phyloP scores from a whole-genome alignment of 1,284 basidiomycete genomes.

The Ceratobasidium sp. region DNA sequence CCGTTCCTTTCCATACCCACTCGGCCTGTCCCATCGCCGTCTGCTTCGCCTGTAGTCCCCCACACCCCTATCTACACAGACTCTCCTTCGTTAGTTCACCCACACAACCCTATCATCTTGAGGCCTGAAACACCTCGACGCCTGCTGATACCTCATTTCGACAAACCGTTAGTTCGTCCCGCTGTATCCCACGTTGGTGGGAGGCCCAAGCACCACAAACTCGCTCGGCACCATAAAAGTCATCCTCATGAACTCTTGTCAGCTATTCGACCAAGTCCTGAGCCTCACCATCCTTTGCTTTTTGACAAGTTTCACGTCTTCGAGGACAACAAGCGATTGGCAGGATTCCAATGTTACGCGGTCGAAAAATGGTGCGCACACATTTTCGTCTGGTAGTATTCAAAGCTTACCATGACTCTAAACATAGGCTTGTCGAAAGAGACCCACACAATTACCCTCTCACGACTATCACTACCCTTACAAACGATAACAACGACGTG shows the following conservation, averaged over 20 bases:
- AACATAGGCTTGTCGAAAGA: slow-evolving; percentile 70
- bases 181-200: not conserved
- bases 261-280: not conserved
- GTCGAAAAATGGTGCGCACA: slow-evolving; percentile 76
- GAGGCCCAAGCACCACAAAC: slow-evolving; percentile 32
- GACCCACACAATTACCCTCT: slow-evolving; percentile 55
- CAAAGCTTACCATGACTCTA: not conserved
- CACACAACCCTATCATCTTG: slow-evolving; percentile 17
- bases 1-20: slow-evolving; percentile 30
- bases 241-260: slow-evolving; percentile 30
- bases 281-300: slow-evolving; percentile 6
- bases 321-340: slow-evolving; percentile 45
- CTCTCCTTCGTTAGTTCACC: slow-evolving; percentile 1
- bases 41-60: slow-evolving; percentile 24
- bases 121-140: slow-evolving; percentile 36
- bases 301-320: slow-evolving; percentile 25
- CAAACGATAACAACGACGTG: slow-evolving; percentile 71
- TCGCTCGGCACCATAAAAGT: slow-evolving; percentile 28
- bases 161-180: slow-evolving; percentile 14
- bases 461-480: slow-evolving; percentile 72
- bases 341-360: slow-evolving; percentile 78
- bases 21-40: slow-evolving; percentile 22
- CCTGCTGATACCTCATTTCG: slow-evolving; percentile 34
- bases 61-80: slow-evolving; percentile 24
- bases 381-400: not conserved